Base-by-base conservation (phyloP, 1,139 yeast species). In the Suhomyces bribrorum region DNA sequence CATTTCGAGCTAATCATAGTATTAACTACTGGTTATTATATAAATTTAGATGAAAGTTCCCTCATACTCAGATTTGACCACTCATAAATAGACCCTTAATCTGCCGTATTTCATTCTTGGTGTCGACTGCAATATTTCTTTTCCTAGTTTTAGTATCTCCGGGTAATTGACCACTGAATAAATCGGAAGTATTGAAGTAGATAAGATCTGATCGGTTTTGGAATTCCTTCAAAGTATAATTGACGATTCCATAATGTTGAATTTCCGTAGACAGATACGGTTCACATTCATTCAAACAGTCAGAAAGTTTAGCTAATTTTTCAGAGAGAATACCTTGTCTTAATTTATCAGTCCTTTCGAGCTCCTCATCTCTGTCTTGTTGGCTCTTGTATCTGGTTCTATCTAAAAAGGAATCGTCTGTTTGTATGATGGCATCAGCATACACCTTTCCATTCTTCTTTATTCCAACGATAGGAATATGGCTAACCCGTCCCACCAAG, bases 31-130 rank as follows among this genome's bases (percentile, higher is more conserved):
- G n/a, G n/a, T n/a, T n/a, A n/a, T n/a, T n/a, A n/a, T n/a, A n/a
- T n/a, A n/a, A n/a, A n/a, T n/a, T n/a, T n/a, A n/a, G n/a, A n/a
- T n/a, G n/a, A n/a, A n/a, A 20, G 8, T 20, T 20, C 23, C 5
- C 8, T 8, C 8, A 20, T 20, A 20, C 11, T 52, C 32, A 67
- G 15, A 51, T 61, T 39, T 67, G 63, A 1, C 77, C 77, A 48
- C 74, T 69, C 73, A 70, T 71, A 45, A 53, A 70, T 47, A 68
- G 51, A 6, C 77, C 77, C 51, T 71, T 71, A 27, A 71, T 66
- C 34, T 68, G 58, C 40, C 77, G 53, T n/a, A 71, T 66, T 39
- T 66, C 74, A 45, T 62, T 67, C 47, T 61, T 66, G 8, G 63
- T 59, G 32, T 69, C 75, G 5, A 57, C 53, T 1, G 64, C 64